Evolutionary conservation across 208 protist species (phyloP).

Genomic region (Lotmaria passim): DNA sequence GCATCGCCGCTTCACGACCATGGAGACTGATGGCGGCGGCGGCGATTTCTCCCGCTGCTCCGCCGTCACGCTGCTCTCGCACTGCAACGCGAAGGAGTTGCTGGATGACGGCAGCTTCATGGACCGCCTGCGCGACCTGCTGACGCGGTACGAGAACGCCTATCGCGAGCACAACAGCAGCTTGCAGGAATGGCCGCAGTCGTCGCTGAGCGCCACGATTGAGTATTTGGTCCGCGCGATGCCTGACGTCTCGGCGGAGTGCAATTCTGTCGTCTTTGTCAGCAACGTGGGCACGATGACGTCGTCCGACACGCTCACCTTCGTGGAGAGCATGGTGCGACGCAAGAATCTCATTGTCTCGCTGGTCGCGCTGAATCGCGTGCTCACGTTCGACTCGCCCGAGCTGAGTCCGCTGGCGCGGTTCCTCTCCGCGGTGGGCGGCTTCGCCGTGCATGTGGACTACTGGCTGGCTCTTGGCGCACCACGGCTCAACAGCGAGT

Average conservation of each 20-base stretch:
- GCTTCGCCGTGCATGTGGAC: slow-evolving; percentile 81
- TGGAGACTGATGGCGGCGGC: slow-evolving; percentile 27
- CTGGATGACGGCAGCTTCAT: slow-evolving; percentile 60
- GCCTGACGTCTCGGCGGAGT: slow-evolving; percentile 67
- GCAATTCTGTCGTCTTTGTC: slow-evolving; percentile 74
- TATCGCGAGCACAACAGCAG: slow-evolving; percentile 44
- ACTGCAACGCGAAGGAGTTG: slow-evolving; percentile 52
- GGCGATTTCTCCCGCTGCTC: slow-evolving; percentile 22
- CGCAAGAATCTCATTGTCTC: slow-evolving; percentile 90
- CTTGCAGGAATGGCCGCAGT: slow-evolving; percentile 62
- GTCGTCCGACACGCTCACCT: slow-evolving; percentile 56
- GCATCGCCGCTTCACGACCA: slow-evolving; percentile 46
- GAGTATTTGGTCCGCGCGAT: slow-evolving; percentile 72
- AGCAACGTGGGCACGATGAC: slow-evolving; percentile 51
- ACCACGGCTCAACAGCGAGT: slow-evolving; percentile 73
- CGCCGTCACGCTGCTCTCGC: slow-evolving; percentile 58
- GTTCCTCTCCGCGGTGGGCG: slow-evolving; percentile 77
- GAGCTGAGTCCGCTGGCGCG: slow-evolving; percentile 68
- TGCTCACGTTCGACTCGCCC: slow-evolving; percentile 57
- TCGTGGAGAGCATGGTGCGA: slow-evolving; percentile 72
- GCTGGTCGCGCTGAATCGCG: slow-evolving; percentile 69
- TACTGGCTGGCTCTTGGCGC: slow-evolving; percentile 79
- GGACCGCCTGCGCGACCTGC: slow-evolving; percentile 44
- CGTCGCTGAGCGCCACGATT: slow-evolving; percentile 54
- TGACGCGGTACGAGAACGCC: slow-evolving; percentile 69